phyloP scores from a whole-genome alignment of 345 rosid species.

The Hypericum perforatum region DNA sequence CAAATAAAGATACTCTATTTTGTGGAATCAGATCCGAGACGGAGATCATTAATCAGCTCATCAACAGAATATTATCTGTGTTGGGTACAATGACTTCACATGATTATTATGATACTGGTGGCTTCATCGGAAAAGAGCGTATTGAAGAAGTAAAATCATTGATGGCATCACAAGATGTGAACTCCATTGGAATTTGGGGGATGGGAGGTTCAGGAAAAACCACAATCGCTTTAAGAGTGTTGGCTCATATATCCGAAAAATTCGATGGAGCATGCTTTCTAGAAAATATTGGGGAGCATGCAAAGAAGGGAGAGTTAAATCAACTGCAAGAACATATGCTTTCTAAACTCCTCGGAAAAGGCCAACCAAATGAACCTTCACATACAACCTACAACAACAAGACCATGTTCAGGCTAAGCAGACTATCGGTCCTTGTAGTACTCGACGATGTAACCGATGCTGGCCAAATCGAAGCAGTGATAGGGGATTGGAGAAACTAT shows the following conservation, averaged over 20 bases:
- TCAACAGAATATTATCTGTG: too few relatives aligned
- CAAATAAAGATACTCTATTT: too few relatives aligned
- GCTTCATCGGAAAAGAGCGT: too few relatives aligned
- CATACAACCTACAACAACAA: neutral
- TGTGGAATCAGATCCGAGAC: too few relatives aligned
- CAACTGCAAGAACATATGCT: neutral
- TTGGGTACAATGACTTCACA: too few relatives aligned
- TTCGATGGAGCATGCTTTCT: conserved; percentile 1
- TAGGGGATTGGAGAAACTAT: neutral
- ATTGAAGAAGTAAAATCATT: too few relatives aligned
- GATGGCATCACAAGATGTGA: too few relatives aligned
- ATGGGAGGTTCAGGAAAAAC: conserved; percentile 1
- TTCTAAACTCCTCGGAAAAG: neutral
- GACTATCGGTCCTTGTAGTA: neutral
- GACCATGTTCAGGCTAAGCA: neutral
- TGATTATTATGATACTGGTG: too few relatives aligned
- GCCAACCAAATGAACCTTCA: neutral
- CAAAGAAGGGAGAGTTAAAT: neutral
- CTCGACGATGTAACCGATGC: neutral
- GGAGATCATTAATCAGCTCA: too few relatives aligned
- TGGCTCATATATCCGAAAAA: neutral
- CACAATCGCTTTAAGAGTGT: neutral
- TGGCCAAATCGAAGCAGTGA: neutral
- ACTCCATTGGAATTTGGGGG: neutral
- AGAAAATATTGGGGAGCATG: neutral